Evolutionary conservation across 73 alveolate genomes (phyloP).

Genomic region (Paramecium tetraurelia): DNA sequence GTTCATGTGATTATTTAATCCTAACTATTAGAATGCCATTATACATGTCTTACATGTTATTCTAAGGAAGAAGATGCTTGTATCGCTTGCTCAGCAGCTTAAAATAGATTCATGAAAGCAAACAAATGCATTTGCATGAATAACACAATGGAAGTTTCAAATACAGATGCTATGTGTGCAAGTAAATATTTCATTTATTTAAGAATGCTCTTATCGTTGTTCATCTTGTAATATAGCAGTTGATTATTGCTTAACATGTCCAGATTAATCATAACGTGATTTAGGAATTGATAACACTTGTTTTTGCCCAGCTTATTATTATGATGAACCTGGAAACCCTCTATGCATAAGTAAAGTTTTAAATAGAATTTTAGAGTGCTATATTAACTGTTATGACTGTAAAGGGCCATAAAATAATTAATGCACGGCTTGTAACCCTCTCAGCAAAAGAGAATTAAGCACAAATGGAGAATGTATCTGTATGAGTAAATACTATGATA

Average conservation of each 20-base stretch:
- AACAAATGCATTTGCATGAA: background rate
- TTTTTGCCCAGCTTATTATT: background rate
- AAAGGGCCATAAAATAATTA: background rate
- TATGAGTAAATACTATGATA: no score
- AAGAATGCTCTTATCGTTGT: background rate
- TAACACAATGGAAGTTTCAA: background rate
- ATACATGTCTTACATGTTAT: background rate
- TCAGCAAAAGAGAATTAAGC: background rate
- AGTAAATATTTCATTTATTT: background rate
- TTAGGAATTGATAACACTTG: background rate
- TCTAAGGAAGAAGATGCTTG: background rate
- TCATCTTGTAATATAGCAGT: background rate
- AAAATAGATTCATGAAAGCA: background rate
- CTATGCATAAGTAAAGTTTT: background rate
- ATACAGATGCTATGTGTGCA: background rate
- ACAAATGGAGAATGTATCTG: background rate
- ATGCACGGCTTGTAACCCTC: background rate
- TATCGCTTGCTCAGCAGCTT: background rate
- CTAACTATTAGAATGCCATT: background rate
- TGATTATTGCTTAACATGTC: background rate
- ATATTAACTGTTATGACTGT: background rate
- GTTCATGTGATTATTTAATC: background rate
- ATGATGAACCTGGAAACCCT: background rate
- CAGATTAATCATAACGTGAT: background rate
- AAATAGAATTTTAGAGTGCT: background rate